phyloP scores from a whole-genome alignment of 2,329 filamentous ascomycete species.

The Colletotrichum siamense region DNA sequence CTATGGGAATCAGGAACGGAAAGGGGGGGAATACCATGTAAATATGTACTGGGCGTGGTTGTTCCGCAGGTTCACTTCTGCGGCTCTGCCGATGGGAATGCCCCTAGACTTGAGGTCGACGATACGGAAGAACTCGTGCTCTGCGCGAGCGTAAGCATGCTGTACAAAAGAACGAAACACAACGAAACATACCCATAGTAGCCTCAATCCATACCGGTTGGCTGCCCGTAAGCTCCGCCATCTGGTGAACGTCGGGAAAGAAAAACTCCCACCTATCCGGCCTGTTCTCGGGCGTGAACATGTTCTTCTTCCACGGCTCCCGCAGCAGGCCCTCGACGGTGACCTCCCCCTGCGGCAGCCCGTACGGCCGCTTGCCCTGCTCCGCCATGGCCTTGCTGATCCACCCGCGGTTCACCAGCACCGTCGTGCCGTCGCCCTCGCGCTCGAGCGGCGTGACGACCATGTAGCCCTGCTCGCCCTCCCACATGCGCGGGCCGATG shows the following conservation, averaged over 20 bases:
- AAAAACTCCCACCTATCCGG: conserved; percentile 88
- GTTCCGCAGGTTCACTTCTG: conserved; percentile 93
- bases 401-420: conserved; percentile 92
- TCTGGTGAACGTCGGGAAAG: conserved; percentile 91
- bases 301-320: conserved; percentile 95
- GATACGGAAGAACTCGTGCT: conserved; percentile 77
- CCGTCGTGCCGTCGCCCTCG: conserved; percentile 63
- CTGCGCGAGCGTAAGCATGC: conserved; percentile 45
- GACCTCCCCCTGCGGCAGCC: conserved; percentile 74
- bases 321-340: conserved; percentile 83
- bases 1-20: background rate
- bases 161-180: background rate
- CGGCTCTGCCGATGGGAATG: conserved; percentile 84
- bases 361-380: conserved; percentile 69
- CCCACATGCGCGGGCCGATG: conserved; percentile 85
- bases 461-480: conserved; percentile 89
- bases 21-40: conserved; percentile 73
- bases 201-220: conserved; percentile 95
- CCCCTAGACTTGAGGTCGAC: conserved; percentile 81
- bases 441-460: conserved; percentile 92
- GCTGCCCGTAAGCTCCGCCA: conserved; percentile 82
- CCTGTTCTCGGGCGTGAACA: conserved; percentile 92
- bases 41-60: conserved; percentile 99
- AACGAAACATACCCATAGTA: conserved; percentile 74
- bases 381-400: conserved; percentile 77